phyloP scores from a whole-genome alignment of 2,329 filamentous ascomycete genomes.

The Microdochium trichocladiopsis region DNA sequence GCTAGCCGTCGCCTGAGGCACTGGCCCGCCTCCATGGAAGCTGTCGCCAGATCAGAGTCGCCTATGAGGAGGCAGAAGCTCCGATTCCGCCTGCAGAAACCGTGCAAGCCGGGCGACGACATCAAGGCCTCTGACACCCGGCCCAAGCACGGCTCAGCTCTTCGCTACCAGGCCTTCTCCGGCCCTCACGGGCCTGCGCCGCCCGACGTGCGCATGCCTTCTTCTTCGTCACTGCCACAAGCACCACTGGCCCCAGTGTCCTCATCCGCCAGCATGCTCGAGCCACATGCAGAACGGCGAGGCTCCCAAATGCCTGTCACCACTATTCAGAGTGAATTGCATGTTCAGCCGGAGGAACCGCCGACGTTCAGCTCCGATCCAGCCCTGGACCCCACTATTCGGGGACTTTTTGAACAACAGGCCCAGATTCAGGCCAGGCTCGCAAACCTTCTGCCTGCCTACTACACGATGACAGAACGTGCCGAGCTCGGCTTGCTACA shows the following conservation, averaged over 20 bases:
- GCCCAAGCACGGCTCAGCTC: neutral
- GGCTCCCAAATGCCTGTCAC: neutral
- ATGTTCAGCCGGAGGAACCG: neutral
- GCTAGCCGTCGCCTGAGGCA: neutral
- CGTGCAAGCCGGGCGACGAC: neutral
- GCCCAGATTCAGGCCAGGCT: slow-evolving; percentile 45
- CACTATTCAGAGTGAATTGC: slow-evolving; percentile 3
- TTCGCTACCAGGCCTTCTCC: neutral
- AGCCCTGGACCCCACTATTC: slow-evolving; percentile 34
- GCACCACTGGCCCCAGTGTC: neutral
- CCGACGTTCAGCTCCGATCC: neutral
- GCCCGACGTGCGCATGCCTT: neutral
- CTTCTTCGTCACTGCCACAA: neutral
- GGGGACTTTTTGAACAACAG: slow-evolving; percentile 42
- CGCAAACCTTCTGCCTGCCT: slow-evolving; percentile 37
- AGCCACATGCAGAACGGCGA: neutral
- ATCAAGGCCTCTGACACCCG: neutral
- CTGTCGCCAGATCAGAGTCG: neutral
- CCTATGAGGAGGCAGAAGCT: slow-evolving; percentile 1
- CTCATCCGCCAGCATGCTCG: neutral
- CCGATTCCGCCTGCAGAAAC: neutral
- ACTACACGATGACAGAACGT: slow-evolving; percentile 38
- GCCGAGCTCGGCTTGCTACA: slow-evolving; percentile 48
- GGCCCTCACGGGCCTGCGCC: neutral
- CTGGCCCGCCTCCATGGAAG: neutral